phyloP scores from a whole-genome alignment of 169 alveolate species.

The Sarcocystis neurona region DNA sequence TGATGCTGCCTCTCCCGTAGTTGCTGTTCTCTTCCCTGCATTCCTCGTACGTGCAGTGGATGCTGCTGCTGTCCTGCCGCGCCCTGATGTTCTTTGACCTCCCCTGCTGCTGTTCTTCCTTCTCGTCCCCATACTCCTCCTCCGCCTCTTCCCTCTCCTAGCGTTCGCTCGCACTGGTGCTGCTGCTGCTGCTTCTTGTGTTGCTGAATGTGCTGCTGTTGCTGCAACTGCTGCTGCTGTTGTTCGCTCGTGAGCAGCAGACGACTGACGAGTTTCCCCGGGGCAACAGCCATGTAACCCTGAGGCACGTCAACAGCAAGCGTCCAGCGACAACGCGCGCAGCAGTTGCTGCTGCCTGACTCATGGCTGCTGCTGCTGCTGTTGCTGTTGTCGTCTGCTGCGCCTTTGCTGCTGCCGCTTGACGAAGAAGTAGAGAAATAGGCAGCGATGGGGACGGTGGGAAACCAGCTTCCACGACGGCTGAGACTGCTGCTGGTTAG shows the following conservation, averaged over 20 bases:
- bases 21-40: too few relatives aligned
- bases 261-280: slow-evolving; percentile 23
- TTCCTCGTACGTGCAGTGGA: too few relatives aligned
- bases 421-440: background rate
- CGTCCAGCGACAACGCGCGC: slow-evolving; percentile 24
- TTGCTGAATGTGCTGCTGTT: slow-evolving; percentile 24
- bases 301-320: slow-evolving; percentile 13
- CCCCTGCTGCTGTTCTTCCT: background rate
- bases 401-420: background rate
- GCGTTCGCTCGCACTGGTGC: slow-evolving; percentile 21
- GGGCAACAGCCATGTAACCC: slow-evolving; percentile 24
- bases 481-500: background rate
- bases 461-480: slow-evolving; percentile 13
- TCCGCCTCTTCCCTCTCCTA: background rate
- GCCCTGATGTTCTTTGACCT: too few relatives aligned
- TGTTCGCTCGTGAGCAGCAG: background rate
- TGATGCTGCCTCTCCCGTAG: slow-evolving; percentile 8
- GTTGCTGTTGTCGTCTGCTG: background rate
- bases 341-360: background rate
- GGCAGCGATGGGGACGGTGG: slow-evolving; percentile 29
- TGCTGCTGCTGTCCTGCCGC: too few relatives aligned
- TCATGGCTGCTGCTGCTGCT: background rate
- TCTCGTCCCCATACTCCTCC: too few relatives aligned
- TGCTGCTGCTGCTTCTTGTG: slow-evolving; percentile 25
- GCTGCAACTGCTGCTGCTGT: slow-evolving; percentile 9